Conservation (phyloP, 495 filamentous ascomycete genomes). For the Endocarpon pusillum region DNA sequence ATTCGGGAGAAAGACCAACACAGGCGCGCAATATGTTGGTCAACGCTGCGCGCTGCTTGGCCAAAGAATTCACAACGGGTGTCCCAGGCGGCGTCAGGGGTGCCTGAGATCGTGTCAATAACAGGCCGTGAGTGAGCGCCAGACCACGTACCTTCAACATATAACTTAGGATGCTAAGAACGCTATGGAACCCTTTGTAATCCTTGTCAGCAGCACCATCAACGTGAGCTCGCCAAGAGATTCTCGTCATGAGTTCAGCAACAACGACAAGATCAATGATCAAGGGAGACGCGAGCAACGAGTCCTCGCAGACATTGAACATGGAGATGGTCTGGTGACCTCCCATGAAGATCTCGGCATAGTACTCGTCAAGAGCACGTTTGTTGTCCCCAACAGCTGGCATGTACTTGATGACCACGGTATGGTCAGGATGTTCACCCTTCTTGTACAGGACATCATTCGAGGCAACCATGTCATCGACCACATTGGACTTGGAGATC, state of each 20-base stretch:
- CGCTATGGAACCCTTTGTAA: slow-evolving; percentile 89
- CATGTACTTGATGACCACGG: slow-evolving; percentile 97
- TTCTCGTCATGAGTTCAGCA: slow-evolving; percentile 94
- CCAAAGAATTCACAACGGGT: slow-evolving; percentile 87
- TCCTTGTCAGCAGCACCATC: slow-evolving; percentile 37
- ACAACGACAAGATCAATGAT: slow-evolving; percentile 93
- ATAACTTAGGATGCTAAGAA: slow-evolving; percentile 94
- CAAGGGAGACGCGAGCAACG: slow-evolving; percentile 85
- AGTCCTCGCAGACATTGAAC: slow-evolving; percentile 99
- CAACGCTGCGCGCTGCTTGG: slow-evolving; percentile 87
- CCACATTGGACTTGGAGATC: slow-evolving; percentile 96
- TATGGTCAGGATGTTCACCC: slow-evolving; percentile 79
- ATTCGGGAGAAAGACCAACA: slow-evolving; percentile 92
- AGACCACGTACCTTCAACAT: slow-evolving; percentile 68
- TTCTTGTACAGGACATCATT: slow-evolving; percentile 78
- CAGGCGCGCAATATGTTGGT: slow-evolving; percentile 99
- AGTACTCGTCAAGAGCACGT: slow-evolving; percentile 97
- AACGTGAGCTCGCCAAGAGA: slow-evolving; percentile 64
- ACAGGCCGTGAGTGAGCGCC: background rate
- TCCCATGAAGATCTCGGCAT: slow-evolving; percentile 97
- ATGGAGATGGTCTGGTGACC: slow-evolving; percentile 96
- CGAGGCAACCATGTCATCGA: slow-evolving; percentile 97
- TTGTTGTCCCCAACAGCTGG: slow-evolving; percentile 98
- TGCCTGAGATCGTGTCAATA: slow-evolving; percentile 27
- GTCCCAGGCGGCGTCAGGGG: slow-evolving; percentile 90